phyloP scores from a whole-genome alignment of 202 grass and related monocot species.

The Carex arenaria region DNA sequence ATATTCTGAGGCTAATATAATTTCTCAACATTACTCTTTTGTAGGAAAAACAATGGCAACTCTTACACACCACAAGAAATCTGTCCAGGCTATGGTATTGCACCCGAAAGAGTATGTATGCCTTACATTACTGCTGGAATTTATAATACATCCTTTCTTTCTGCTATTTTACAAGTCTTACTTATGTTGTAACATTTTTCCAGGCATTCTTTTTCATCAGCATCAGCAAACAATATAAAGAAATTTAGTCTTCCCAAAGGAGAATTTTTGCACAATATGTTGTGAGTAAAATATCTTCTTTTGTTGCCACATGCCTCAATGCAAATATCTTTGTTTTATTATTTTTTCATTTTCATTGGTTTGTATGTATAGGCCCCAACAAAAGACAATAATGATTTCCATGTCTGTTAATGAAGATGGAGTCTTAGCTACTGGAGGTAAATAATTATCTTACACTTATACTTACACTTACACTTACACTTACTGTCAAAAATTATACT shows the following conservation, averaged over 20 bases:
- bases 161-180: not conserved
- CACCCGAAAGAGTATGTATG: constrained; percentile 83
- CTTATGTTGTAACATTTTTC: constrained; percentile 21
- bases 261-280: constrained; percentile 97
- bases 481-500: too few species aligned
- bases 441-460: not conserved
- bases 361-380: constrained; percentile 56
- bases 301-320: too few species aligned
- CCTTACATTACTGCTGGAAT: not conserved
- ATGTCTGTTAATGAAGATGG: constrained; percentile 99
- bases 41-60: constrained; percentile 94
- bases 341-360: not conserved
- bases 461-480: too few species aligned
- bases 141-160: not conserved
- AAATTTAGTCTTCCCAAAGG: constrained; percentile 92
- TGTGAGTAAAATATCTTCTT: too few species aligned
- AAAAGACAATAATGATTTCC: constrained; percentile 94
- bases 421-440: constrained; percentile 89
- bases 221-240: constrained; percentile 97
- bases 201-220: constrained; percentile 92
- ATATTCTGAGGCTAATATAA: too few species aligned
- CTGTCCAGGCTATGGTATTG: constrained; percentile 82
- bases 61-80: constrained; percentile 97
- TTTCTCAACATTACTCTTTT: too few species aligned
- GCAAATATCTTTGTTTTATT: not conserved